A percentile compares a stretch with the other conserved stretches of the same genome.
phyloP scores from a whole-genome alignment of 345 rosid species.

The Aegle marmelos region DNA sequence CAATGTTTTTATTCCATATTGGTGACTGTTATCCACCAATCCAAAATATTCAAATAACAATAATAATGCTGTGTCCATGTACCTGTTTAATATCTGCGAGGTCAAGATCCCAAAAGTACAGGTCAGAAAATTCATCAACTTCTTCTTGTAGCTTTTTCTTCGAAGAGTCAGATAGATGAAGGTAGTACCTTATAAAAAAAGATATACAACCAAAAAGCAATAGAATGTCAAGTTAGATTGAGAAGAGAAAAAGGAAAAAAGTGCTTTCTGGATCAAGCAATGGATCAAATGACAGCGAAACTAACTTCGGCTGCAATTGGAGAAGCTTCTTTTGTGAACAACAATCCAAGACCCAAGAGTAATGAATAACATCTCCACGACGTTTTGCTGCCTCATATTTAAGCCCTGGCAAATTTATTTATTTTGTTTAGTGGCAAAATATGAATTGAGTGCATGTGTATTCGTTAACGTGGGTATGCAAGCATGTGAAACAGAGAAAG shows the following conservation, averaged over 20 bases:
- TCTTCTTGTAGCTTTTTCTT: conserved; percentile 76
- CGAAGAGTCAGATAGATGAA: conserved; percentile 68
- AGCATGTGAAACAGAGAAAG: conserved; percentile 19
- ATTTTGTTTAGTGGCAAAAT: background rate
- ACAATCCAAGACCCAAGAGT: conserved; percentile 85
- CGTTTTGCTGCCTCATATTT: conserved; percentile 88
- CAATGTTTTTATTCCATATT: background rate
- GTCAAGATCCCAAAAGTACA: conserved; percentile 77
- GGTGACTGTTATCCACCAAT: conserved; percentile 5
- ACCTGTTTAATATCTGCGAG: conserved; percentile 84
- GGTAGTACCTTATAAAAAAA: conserved; percentile 65
- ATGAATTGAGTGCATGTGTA: background rate
- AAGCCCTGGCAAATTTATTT: conserved; percentile 51
- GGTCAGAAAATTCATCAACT: conserved; percentile 82
- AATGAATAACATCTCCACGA: conserved; percentile 75
- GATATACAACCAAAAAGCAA: conserved; percentile 1
- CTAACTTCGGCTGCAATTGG: conserved; percentile 86
- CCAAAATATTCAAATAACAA: conserved; percentile 1
- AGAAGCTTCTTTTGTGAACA: conserved; percentile 73
- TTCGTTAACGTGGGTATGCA: background rate
- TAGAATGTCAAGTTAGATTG: background rate
- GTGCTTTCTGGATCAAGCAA: background rate
- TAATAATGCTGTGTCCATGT: background rate
- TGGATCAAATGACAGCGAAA: conserved; percentile 12
- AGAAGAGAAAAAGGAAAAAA: background rate